Conservation (phyloP, 1,139 yeast genomes). For the Trichomonascaceae sp. region DNA sequence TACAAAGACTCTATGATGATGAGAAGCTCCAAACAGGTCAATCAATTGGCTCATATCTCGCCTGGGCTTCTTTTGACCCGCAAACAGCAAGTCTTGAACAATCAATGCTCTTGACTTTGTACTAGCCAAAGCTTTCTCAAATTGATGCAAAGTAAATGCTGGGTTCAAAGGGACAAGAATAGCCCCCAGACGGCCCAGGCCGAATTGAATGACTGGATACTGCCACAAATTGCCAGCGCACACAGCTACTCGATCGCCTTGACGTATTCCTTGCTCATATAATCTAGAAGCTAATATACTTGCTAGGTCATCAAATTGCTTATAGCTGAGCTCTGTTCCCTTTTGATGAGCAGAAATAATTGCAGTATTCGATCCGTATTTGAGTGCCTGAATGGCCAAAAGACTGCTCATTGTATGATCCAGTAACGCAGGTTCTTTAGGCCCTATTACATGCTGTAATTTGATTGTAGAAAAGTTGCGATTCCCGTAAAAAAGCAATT, state of each 20-base stretch:
- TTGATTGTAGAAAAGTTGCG: background rate
- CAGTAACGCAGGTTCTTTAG: conserved; percentile 20
- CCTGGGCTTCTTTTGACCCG: conserved; percentile 15
- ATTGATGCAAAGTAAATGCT: conserved; percentile 30
- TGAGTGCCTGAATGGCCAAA: conserved; percentile 16
- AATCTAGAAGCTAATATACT: conserved; percentile 24
- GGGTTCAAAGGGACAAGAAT: conserved; percentile 32
- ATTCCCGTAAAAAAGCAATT: background rate
- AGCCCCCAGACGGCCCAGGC: conserved; percentile 30
- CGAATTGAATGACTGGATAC: conserved; percentile 29
- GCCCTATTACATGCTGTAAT: conserved; percentile 16
- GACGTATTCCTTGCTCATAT: conserved; percentile 17
- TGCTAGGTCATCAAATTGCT: conserved; percentile 22
- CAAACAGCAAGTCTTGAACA: conserved; percentile 19
- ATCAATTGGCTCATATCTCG: conserved; percentile 14
- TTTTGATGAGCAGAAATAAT: conserved; percentile 28
- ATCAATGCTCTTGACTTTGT: conserved; percentile 26
- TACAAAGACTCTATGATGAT: conserved; percentile 6
- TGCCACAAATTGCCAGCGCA: conserved; percentile 32
- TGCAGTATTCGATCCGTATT: conserved; percentile 21
- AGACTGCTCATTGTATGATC: conserved; percentile 22
- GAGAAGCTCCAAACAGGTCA: conserved; percentile 1
- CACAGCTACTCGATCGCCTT: conserved; percentile 30
- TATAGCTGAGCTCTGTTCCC: conserved; percentile 18
- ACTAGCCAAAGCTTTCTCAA: conserved; percentile 24